Evolutionary conservation across 192 early-diverging fungal species (phyloP), one percentile per base, ranked within the genome.

Genomic region (Mortierella hygrophila): DNA sequence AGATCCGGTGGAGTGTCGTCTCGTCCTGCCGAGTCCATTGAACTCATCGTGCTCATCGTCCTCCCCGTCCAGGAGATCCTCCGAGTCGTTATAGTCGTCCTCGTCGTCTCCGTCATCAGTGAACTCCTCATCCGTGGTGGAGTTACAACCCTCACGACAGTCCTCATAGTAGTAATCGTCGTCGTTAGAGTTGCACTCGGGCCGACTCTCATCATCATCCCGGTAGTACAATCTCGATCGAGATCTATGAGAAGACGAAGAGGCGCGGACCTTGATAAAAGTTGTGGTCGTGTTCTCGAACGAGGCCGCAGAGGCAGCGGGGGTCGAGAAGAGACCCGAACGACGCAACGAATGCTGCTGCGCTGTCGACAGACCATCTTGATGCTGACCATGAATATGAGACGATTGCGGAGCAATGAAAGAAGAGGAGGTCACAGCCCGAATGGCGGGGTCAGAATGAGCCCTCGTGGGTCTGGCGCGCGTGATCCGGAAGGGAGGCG

Each of bases 401-500:
- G 75, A 80, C 4, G 9, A n/a, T 29, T 65, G 60, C 3, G 83
- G 83, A 1, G 78, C 83, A 42, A 85, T 80, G 47, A 77, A 85
- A 20, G 83, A 85, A 4, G 83, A 80, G 63, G 60, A 79, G 8
- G 74, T 42, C 7, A 75, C 18, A 6, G 70, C 26, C 26, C 74
- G 83, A 37, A 85, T 85, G 21, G 83, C 83, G 11, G 83, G 83
- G 44, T 85, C 83, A 2, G 83, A 85, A 44, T 85, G 73, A 0
- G 83, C 83, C 16, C 83, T 57, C 29, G 83, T 85, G 0, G 83
- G 83, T 41, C 75, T 80, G 41, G 83, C 83, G 9, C 83, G 68
- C 47, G 83, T 80, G 70, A 85, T 85, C 6, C 83, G 73, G 75
- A 85, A 80, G 13, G 83, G 83, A 18, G 83, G 83, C 35, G 83